Base-by-base conservation (phyloP, 345 rosid genomes). In the Streptanthus diversifolius region DNA sequence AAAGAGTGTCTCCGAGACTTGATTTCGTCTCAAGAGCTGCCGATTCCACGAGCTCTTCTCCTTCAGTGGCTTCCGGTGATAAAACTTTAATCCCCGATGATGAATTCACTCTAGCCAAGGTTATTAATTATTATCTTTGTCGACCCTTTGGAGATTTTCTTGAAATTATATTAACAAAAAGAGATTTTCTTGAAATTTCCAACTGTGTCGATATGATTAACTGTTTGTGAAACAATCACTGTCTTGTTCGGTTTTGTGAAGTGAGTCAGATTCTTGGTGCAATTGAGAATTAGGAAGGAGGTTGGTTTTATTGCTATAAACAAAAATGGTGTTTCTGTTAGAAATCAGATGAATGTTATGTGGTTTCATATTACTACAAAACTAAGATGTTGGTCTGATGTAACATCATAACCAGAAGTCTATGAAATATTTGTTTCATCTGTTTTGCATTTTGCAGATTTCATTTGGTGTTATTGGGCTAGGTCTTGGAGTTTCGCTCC, bases 381-480 rank as follows among this genome's bases (percentile, higher is more conserved):
- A 7, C 36, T 32, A 32, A 7, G 36, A 32, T 32, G n/a, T 13
- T 14, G 4, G 7, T 40, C 11, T 37, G 41, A 3, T 37, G 41
- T 37, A 36, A 36, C 40, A 30, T 22, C 25, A 22, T 22, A 22
- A 22, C 25, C 25, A 22, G 25, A 22, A 3, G n/a, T 1, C 25
- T 22, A 22, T 22, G 3, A 22, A 22, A 22, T 22, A 22, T 22
- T 1, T 22, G n/a, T n/a, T 5, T 10, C 13, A 53, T 73, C 1
- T 51, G 27, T 58, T 68, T 35, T 56, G 53, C 7, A 32, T 77
- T 35, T 58, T 80, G 83, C 87, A 93, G 98, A 84, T 90, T 21
- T 90, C 98, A 4, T 93, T 93, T 80, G 98, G 98, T 72, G 93
- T 88, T 32, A 79, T 93, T 75, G 98, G 96, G 52, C 79, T 93